phyloP scores from a whole-genome alignment of 2,329 filamentous ascomycete genomes.

The Fusarium tuaranense region DNA sequence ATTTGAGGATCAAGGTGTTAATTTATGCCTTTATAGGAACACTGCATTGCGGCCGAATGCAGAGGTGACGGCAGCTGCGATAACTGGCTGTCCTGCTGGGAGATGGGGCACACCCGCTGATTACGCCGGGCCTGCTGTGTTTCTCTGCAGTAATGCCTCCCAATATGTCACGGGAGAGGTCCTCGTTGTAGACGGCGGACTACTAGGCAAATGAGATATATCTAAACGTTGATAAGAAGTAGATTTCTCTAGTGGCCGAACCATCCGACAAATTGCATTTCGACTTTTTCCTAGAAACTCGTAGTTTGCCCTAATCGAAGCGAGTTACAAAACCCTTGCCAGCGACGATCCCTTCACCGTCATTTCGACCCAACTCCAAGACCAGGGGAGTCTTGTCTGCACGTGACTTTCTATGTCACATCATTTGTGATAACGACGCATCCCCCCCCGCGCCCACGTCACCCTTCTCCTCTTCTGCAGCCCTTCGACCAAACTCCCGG shows the following conservation, averaged over 20 bases:
- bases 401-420: background rate
- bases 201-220: background rate
- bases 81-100: background rate
- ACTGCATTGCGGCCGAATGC: background rate
- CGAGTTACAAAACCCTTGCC: background rate
- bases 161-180: background rate
- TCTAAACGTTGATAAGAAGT: background rate
- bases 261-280: background rate
- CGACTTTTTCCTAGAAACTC: background rate
- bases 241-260: background rate
- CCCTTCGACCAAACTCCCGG: background rate
- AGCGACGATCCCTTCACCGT: background rate
- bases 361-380: background rate
- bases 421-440: background rate
- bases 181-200: background rate
- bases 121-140: background rate
- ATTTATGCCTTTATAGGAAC: background rate
- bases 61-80: background rate
- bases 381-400: background rate
- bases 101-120: background rate
- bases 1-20: background rate
- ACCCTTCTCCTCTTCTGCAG: background rate
- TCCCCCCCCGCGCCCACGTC: background rate
- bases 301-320: background rate
- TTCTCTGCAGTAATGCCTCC: background rate